Evolutionary conservation across 331 rosid genomes (phyloP), one percentile per base, ranked within the genome.

Genomic region (Saraca asoca): DNA sequence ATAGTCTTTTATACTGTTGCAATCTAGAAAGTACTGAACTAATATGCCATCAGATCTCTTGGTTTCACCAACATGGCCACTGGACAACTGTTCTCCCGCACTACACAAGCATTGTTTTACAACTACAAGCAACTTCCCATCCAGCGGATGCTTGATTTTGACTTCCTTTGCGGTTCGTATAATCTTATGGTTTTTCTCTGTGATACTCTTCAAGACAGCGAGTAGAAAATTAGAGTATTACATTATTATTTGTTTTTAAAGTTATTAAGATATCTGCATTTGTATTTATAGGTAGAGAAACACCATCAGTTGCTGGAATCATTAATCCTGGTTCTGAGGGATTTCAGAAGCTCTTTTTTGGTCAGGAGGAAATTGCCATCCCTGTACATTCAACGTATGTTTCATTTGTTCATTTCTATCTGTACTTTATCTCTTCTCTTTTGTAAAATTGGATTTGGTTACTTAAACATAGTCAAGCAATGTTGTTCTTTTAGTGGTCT

Each of bases 131-230:
- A 94, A 70, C 92, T 94, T 64, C 99, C 99, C 39, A 81, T 90
- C 70, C 99, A 94, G 79, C 82, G 97, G 80, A 94, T 94, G 99
- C 97, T 94, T 49, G 99, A 94, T 84, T 94, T 94, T 76, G 99
- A 94, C 86, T 90, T 90, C 83, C 99, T 94, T 55, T 94, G 99
- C 5, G 99, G 99, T 94, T 66, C 20, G 92, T 79, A 24, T 24
- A 24, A 24, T 24, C 31, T 24, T 24, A 1, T 71, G 41, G 49
- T 70, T 67, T 65, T 20, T 16, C n/a, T 37, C 9, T 16, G 12
- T 20, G 44, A 45, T 72, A 64, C 29, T 80, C 49, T 43, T 49
- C 58, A 33, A 31, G 43, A 45, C 0, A 0, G 9, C 41, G 48
- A 38, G 13, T 31, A 49, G 16, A 2, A 18, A 55, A 54, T 17